These are phyloP conservation scores for Cryptococcus sp. DNA, from an alignment of 1,284 basidiomycete species.

Conservation along the genomic window DNA sequence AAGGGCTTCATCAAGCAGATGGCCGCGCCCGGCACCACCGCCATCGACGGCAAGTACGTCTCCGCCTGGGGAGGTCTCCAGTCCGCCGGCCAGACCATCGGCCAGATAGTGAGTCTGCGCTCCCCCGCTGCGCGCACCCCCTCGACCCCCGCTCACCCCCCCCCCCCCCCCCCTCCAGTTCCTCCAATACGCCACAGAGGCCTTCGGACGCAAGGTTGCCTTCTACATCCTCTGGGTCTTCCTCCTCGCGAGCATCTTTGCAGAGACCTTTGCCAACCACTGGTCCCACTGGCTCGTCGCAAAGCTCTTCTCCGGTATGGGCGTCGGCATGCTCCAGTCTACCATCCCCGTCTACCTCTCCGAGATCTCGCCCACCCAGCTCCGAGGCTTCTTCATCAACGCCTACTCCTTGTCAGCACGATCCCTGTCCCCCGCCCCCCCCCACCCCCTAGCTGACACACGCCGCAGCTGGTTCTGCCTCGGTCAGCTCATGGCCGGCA, in stretches of 20 bases:
- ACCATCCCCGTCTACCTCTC: conserved; percentile 23
- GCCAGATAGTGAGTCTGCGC: conserved; percentile 17
- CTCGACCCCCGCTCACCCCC: background rate
- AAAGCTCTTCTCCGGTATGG: conserved; percentile 29
- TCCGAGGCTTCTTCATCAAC: conserved; percentile 25
- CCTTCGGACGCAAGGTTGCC: conserved; percentile 28
- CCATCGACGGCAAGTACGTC: conserved; percentile 21
- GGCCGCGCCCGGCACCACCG: conserved; percentile 6
- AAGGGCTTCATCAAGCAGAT: conserved; percentile 29
- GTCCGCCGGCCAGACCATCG: conserved; percentile 26
- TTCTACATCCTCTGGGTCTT: conserved; percentile 27
- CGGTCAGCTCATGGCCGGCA: conserved; percentile 19
- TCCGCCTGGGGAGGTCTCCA: conserved; percentile 31
- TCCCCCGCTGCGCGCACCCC: too few relatives aligned
- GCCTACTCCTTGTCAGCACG: conserved; percentile 22
- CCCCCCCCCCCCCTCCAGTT: too few relatives aligned
- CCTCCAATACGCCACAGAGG: conserved; percentile 22
- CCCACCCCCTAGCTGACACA: background rate
- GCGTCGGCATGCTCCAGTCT: conserved; percentile 25
- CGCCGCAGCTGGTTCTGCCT: conserved; percentile 17
- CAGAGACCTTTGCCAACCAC: conserved; percentile 27
- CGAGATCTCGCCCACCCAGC: conserved; percentile 25
- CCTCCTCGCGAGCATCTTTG: conserved; percentile 17
- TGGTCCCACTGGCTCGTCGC: conserved; percentile 30
- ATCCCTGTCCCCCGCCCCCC: too few relatives aligned